Evolutionary conservation across 2,329 filamentous ascomycete genomes (phyloP), one percentile per base, ranked within the genome.

Genomic region (Lecanosticta acicola): DNA sequence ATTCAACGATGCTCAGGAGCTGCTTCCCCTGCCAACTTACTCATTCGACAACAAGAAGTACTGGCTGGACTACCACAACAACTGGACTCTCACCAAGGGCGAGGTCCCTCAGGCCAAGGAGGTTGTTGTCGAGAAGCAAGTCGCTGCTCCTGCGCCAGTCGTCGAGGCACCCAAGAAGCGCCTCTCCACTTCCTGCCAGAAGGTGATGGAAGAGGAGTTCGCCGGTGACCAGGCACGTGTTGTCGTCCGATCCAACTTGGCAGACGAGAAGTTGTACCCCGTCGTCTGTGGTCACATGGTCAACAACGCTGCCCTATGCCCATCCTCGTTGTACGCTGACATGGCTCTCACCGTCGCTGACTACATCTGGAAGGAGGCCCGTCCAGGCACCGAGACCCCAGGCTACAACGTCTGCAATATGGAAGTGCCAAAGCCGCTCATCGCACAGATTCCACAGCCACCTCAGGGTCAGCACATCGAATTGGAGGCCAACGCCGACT

Each of bases 41-140:
- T 73, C 73, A 0, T 88, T 82, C 61, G 81, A 87, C 61, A 70
- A 78, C 52, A 86, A 87, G 71, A 80, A 78, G 55, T 86, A 87
- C 66, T 85, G 82, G 82, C 73, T 85, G 13, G 79, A 80, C 60
- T 85, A 85, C 63, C 72, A 75, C 51, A 83, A 85, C 50, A 81
- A 88, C 64, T 89, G 83, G 80, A 78, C 74, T 24, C 67, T 88
- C 32, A 80, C 76, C 50, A 89, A 89, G 71, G 82, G 74, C 46
- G 78, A 84, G 53, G 75, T 70, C 32, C 70, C 67, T 32, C 53
- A 56, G 57, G 61, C 65, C 44, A 63, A 64, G 45, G 63, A 68
- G 39, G 53, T 61, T 32, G 60, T 69, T 26, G 57, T 68, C 36
- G 68, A 69, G 54, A 64, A 60, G 53, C 49, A 57, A 42, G 57